phyloP scores from a whole-genome alignment of 176 grass and related monocot species.

The Themeda triandra region DNA sequence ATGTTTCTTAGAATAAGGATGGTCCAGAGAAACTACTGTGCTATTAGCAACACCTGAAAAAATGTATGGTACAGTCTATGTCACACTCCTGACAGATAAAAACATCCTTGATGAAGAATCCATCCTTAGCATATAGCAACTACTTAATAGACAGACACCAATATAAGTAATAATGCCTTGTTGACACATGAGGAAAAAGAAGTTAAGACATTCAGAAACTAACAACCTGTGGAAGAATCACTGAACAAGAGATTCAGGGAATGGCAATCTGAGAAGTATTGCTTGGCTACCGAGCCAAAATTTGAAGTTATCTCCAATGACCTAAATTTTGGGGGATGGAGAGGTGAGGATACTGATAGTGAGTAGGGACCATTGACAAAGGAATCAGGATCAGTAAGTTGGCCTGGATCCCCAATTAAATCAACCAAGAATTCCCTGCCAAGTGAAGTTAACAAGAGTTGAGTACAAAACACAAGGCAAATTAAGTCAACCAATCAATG shows the following conservation, averaged over 20 bases:
- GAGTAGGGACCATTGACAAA: constrained; percentile 83
- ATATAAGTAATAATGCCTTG: background rate
- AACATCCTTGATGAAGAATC: constrained; percentile 20
- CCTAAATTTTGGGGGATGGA: constrained; percentile 84
- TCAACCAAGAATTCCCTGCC: constrained; percentile 89
- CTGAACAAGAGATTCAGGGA: constrained; percentile 88
- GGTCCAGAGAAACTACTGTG: constrained; percentile 33
- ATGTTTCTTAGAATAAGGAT: constrained; percentile 39
- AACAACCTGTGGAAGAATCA: constrained; percentile 62
- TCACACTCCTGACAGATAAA: constrained; percentile 24
- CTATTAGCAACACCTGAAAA: constrained; percentile 41
- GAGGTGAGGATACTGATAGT: constrained; percentile 72
- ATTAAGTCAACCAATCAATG: background rate
- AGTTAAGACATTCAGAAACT: background rate
- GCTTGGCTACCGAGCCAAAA: constrained; percentile 83
- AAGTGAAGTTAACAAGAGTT: constrained; percentile 30
- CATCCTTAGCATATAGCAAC: constrained; percentile 17
- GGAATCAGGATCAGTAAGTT: constrained; percentile 85
- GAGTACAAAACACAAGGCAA: background rate
- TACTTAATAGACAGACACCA: constrained; percentile 6
- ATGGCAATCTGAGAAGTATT: constrained; percentile 89
- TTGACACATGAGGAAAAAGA: background rate
- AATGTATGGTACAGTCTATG: background rate
- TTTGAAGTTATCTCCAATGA: constrained; percentile 61
- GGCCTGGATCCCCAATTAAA: constrained; percentile 76